Percentiles rank a stretch among this genome's conserved stretches.
phyloP scores from a whole-genome alignment of 2,329 filamentous ascomycete species.

The Phialophora tarda region DNA sequence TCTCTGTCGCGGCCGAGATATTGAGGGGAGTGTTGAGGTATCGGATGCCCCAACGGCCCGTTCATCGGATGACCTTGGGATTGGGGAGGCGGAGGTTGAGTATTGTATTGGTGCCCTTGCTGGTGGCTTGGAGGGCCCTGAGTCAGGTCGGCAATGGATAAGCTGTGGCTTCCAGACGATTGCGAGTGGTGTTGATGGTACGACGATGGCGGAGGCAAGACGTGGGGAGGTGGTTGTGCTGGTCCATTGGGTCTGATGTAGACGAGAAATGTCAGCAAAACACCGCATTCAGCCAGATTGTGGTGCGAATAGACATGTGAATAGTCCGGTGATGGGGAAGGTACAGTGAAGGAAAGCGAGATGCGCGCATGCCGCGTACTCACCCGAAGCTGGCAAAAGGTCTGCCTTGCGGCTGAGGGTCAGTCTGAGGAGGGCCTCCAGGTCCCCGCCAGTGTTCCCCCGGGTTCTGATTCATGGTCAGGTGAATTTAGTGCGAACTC shows the following conservation, averaged over 20 bases:
- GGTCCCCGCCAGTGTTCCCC: slow-evolving; percentile 47
- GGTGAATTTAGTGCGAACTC: slow-evolving; percentile 2
- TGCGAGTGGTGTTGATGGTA: slow-evolving; percentile 45
- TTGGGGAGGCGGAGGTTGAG: slow-evolving; percentile 43
- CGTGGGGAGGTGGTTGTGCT: slow-evolving; percentile 45
- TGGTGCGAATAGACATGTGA: neutral
- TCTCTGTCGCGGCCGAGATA: slow-evolving; percentile 45
- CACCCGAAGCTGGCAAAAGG: slow-evolving; percentile 54
- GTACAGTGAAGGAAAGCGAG: neutral
- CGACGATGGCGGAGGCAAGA: slow-evolving; percentile 39
- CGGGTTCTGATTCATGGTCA: slow-evolving; percentile 36
- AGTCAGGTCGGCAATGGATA: slow-evolving; percentile 55
- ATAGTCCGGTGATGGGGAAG: neutral
- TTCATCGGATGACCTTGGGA: slow-evolving; percentile 34
- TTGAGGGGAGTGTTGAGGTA: slow-evolving; percentile 40
- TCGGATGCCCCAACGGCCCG: slow-evolving; percentile 27
- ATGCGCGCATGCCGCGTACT: slow-evolving; percentile 30
- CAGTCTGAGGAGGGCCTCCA: slow-evolving; percentile 45
- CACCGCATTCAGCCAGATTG: neutral
- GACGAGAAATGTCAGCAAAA: slow-evolving; percentile 11
- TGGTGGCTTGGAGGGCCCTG: slow-evolving; percentile 50
- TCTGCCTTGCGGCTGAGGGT: slow-evolving; percentile 40
- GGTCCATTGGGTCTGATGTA: slow-evolving; percentile 43
- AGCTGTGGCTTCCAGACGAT: slow-evolving; percentile 50
- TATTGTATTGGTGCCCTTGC: slow-evolving; percentile 51